These are phyloP conservation scores for Silene vulgaris DNA, from an alignment of 179 eudicot species.

Conservation along the genomic window DNA sequence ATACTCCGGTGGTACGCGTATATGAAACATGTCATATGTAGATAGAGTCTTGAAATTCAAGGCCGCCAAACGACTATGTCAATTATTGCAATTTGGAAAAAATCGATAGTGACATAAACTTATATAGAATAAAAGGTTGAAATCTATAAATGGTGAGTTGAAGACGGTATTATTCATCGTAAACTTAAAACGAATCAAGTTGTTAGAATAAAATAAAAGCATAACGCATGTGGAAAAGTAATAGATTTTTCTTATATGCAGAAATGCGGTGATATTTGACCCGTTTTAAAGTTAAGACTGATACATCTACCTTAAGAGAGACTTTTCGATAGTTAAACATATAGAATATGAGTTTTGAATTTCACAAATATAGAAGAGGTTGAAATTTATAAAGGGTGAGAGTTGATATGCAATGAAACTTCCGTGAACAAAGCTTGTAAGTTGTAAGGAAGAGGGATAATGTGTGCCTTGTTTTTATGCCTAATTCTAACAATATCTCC, in stretches of 20 bases:
- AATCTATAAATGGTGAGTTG: too few relatives aligned
- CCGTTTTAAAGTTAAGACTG: too few relatives aligned
- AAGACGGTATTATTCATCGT: too few relatives aligned
- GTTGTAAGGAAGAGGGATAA: conserved; percentile 12
- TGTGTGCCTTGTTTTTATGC: conserved; percentile 23
- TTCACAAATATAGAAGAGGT: neutral
- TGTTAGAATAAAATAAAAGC: too few relatives aligned
- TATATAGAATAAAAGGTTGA: neutral
- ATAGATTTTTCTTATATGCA: too few relatives aligned
- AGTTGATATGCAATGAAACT: conserved; percentile 25
- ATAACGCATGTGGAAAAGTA: too few relatives aligned
- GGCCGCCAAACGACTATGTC: conserved; percentile 31
- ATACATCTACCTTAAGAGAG: too few relatives aligned
- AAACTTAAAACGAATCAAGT: too few relatives aligned
- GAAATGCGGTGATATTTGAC: too few relatives aligned
- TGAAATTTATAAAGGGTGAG: conserved; percentile 11
- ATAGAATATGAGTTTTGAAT: neutral
- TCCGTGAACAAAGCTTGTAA: conserved; percentile 19
- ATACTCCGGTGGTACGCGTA: conserved; percentile 1
- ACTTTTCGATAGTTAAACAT: too few relatives aligned
- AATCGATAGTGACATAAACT: neutral
- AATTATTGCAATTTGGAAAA: conserved; percentile 16
- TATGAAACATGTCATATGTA: conserved; percentile 5
- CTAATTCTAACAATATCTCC: neutral
- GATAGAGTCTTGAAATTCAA: neutral